These are phyloP conservation scores for Friedmanniomyces simplex DNA, from an alignment of 495 filamentous ascomycete genomes.

Conservation along the genomic window DNA sequence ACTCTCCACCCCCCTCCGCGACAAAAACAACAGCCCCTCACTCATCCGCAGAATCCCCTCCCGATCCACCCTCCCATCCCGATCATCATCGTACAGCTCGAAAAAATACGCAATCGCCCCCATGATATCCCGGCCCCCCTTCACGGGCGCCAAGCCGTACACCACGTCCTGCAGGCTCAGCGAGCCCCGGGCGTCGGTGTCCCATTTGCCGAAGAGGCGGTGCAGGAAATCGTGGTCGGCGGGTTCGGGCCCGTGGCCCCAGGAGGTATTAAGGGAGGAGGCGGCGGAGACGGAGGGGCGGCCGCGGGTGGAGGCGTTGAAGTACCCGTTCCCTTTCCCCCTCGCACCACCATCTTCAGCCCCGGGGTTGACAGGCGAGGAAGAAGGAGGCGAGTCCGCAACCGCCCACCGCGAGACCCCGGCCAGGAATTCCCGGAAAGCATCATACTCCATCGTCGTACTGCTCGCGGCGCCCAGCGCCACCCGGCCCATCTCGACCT, in stretches of 20 bases:
- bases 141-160: slow-evolving; percentile 76
- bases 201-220: slow-evolving; percentile 81
- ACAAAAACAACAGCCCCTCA: slow-evolving; percentile 87
- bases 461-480: slow-evolving; percentile 73
- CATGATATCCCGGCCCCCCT: slow-evolving; percentile 92
- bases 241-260: slow-evolving; percentile 68
- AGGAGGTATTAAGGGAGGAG: slow-evolving; percentile 69
- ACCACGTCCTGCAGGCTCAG: slow-evolving; percentile 85
- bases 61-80: slow-evolving; percentile 86
- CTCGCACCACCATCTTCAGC: slow-evolving; percentile 32
- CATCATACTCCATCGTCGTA: slow-evolving; percentile 91
- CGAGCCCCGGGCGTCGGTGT: slow-evolving; percentile 59
- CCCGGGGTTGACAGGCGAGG: slow-evolving; percentile 44
- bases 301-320: slow-evolving; percentile 37
- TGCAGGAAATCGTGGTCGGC: slow-evolving; percentile 94
- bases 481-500: slow-evolving; percentile 66
- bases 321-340: slow-evolving; percentile 46
- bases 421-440: slow-evolving; percentile 85
- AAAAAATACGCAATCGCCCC: slow-evolving; percentile 95
- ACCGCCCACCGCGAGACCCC: slow-evolving; percentile 85
- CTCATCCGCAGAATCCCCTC: slow-evolving; percentile 94
- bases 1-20: slow-evolving; percentile 59
- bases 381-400: slow-evolving; percentile 55
- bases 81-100: slow-evolving; percentile 87
- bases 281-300: slow-evolving; percentile 38